phyloP scores from a whole-genome alignment of 805 yeast species.

The Metschnikowia continentalis region DNA sequence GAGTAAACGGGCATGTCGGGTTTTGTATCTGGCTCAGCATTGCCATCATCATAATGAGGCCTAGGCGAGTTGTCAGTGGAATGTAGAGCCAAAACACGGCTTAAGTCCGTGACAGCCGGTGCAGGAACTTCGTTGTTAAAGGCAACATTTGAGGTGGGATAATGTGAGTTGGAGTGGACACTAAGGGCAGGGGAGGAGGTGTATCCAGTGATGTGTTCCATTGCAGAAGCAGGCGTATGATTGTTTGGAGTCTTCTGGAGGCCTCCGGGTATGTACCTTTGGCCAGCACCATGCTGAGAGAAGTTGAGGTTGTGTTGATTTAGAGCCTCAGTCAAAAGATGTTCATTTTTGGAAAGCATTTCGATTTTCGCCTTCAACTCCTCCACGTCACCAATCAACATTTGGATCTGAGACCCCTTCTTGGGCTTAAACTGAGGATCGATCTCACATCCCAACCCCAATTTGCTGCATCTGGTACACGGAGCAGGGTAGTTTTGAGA shows the following conservation, averaged over 20 bases:
- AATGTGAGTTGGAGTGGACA: not conserved
- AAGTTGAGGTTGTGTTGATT: conserved; percentile 39
- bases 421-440: conserved; percentile 90
- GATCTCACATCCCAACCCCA: conserved; percentile 77
- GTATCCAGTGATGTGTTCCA: conserved; percentile 16
- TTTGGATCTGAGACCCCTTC: conserved; percentile 86
- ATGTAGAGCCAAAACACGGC: conserved; percentile 21
- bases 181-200: conserved; percentile 6
- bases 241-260: conserved; percentile 4
- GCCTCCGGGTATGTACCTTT: conserved; percentile 7
- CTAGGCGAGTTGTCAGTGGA: conserved; percentile 31
- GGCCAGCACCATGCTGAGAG: conserved; percentile 10
- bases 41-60: conserved; percentile 11
- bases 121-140: not conserved
- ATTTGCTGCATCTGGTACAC: conserved; percentile 76
- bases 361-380: conserved; percentile 72
- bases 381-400: conserved; percentile 78
- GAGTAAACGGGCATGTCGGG: conserved; percentile 30
- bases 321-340: conserved; percentile 60
- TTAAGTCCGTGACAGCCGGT: conserved; percentile 15
- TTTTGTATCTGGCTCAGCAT: conserved; percentile 3
- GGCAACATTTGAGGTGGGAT: not conserved
- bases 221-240: conserved; percentile 11
- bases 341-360: conserved; percentile 58
- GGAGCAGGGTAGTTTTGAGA: conserved; percentile 76